Base-by-base conservation (phyloP, 768 basidiomycete species). In the Porpolomopsis calyptriformis region DNA sequence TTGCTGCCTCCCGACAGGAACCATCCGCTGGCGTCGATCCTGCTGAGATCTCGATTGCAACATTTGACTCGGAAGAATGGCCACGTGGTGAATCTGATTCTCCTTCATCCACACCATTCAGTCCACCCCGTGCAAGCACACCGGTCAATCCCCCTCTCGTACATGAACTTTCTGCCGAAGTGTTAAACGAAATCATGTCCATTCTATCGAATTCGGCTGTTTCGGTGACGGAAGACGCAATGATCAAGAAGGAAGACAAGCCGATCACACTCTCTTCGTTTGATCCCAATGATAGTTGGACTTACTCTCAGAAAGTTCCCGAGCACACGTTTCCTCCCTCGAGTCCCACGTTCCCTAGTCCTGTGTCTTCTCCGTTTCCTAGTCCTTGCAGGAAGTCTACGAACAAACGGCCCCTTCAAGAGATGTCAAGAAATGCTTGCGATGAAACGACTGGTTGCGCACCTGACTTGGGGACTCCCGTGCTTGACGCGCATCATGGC, bases 401-500 rank as follows among this genome's bases (percentile, higher is more conserved):
- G 5, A 6, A 24, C 25, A 25, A 11, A 4, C 11, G 18, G 7
- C 4, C 22, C 11, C 25, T 26, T 19, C 22, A 10, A 18, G 19
- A 41, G 19, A 35, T 18, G 16, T n/a, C 22, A 12, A 37, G n/a
- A 16, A 16, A 10, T 16, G 14, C 12, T 20, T n/a, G 26, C n/a
- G 14, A 10, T 10, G 3, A n/a, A 27, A 14, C 42, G 18, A 18
- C 3, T 24, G 12, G 20, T 69, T 35, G 53, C 66, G 43, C 56
- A 69, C 48, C 42, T 3, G 14, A 29, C 27, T 31, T 43, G 42
- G 70, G 69, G 14, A 72, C 77, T 2, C 80, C 81, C 12, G 64
- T 83, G 20, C 64, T 79, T 43, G 73, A 83, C 49, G 79, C 83
- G 4, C 80, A 85, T 53, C 63, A 68, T 34, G 83, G 83, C 23